Evolutionary conservation across 78 protist genomes (phyloP).

Genomic region (Protostelium mycophagum): DNA sequence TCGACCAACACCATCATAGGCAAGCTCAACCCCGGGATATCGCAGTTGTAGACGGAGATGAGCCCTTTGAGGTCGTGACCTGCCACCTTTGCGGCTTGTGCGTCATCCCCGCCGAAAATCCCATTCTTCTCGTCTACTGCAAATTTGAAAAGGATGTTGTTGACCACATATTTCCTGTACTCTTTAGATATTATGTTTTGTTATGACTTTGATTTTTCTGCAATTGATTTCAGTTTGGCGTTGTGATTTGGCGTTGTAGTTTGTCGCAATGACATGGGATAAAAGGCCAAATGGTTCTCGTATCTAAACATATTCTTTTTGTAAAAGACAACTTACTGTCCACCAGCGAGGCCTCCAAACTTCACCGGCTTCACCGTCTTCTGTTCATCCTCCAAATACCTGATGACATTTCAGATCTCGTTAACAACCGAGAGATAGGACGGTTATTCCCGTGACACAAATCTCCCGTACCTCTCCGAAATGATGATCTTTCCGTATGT

Average conservation of each 20-base stretch:
- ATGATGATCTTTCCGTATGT: slow-evolving; percentile 72
- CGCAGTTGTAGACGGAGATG: slow-evolving; percentile 46
- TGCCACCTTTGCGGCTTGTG: slow-evolving; percentile 59
- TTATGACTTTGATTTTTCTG: too few relatives aligned
- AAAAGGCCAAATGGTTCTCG: too few relatives aligned
- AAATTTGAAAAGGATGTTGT: slow-evolving; percentile 12
- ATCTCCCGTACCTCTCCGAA: slow-evolving; percentile 61
- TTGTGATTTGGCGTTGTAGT: too few relatives aligned
- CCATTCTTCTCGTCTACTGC: slow-evolving; percentile 23
- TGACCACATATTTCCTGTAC: not conserved
- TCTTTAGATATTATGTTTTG: too few relatives aligned
- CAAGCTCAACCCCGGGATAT: slow-evolving; percentile 38
- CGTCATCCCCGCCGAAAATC: slow-evolving; percentile 12
- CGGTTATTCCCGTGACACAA: not conserved
- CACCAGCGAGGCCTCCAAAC: slow-evolving; percentile 62
- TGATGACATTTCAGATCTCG: too few relatives aligned
- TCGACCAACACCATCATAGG: slow-evolving; percentile 70
- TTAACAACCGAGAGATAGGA: not conserved
- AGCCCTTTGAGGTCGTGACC: slow-evolving; percentile 70
- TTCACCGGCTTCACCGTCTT: slow-evolving; percentile 52
- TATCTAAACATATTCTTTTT: too few relatives aligned
- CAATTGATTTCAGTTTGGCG: too few relatives aligned
- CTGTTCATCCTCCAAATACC: slow-evolving; percentile 33
- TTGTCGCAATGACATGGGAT: too few relatives aligned
- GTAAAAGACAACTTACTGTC: slow-evolving; percentile 11